phyloP scores from a whole-genome alignment of 305 asterid genomes.

The Striga hermonthica region DNA sequence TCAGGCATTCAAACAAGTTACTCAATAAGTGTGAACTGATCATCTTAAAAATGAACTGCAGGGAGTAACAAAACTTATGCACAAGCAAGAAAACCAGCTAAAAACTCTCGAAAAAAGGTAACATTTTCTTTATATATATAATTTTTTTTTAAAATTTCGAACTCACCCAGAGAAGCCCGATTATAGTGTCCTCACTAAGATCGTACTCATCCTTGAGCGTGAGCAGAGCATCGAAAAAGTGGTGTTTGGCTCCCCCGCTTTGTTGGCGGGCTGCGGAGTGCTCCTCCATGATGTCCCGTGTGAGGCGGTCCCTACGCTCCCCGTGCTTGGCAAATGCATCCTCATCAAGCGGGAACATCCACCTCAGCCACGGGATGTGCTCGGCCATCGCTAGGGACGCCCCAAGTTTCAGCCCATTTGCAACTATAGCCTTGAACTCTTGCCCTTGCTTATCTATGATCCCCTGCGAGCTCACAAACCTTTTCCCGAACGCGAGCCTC shows the following conservation, averaged over 20 bases:
- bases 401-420: conserved; percentile 61
- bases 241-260: conserved; percentile 54
- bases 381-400: conserved; percentile 66
- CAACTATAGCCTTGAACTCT: conserved; percentile 60
- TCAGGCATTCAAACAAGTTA: no score
- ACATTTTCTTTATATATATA: no score
- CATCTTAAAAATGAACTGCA: no score
- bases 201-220: conserved; percentile 54
- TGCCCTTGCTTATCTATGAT: conserved; percentile 54
- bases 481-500: conserved; percentile 62
- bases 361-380: conserved; percentile 71
- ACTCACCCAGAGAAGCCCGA: conserved; percentile 71
- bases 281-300: conserved; percentile 62
- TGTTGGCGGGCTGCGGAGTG: conserved; percentile 53
- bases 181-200: conserved; percentile 64
- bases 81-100: not conserved
- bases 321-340: conserved; percentile 60
- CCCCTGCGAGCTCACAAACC: conserved; percentile 55
- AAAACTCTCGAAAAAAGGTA: not conserved
- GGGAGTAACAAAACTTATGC: no score
- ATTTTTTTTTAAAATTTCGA: not conserved
- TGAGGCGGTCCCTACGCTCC: conserved; percentile 54
- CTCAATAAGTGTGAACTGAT: no score
- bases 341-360: conserved; percentile 65
- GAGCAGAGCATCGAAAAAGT: conserved; percentile 61